phyloP scores from a whole-genome alignment of 176 grass and related monocot species.

The Cenchrus purpureus region DNA sequence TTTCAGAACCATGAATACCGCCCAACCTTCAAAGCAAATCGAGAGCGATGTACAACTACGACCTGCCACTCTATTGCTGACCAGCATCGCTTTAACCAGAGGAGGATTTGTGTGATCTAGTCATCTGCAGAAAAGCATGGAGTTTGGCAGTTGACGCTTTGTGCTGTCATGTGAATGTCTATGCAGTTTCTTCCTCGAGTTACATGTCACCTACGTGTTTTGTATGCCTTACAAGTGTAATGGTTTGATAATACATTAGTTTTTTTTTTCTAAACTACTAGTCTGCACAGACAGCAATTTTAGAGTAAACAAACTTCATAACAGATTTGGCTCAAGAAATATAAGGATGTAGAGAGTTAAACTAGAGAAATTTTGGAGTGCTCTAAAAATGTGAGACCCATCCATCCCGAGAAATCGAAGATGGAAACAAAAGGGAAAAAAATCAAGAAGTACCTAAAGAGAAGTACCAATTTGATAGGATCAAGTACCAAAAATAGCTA shows the following conservation, averaged over 20 bases:
- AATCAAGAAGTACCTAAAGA: no score
- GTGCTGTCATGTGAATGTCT: neutral
- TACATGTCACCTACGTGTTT: neutral
- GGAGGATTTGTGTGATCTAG: neutral
- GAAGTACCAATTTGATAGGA: no score
- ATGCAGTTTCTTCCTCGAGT: neutral
- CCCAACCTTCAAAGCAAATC: slow-evolving; percentile 28
- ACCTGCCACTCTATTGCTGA: neutral
- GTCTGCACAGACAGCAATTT: neutral
- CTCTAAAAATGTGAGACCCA: no score
- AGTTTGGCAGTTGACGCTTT: neutral
- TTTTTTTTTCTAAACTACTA: no score
- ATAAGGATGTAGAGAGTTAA: no score
- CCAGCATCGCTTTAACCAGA: neutral
- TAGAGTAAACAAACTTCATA: neutral
- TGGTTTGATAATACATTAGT: no score
- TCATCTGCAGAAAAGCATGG: neutral
- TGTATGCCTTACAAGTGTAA: neutral
- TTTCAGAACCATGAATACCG: slow-evolving; percentile 16
- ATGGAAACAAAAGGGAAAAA: no score
- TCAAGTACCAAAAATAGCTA: no score
- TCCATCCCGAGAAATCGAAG: no score
- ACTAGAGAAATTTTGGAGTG: no score
- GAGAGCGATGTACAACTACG: slow-evolving; percentile 9
- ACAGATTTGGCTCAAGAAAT: neutral